Evolutionary conservation across 345 rosid genomes (phyloP), one percentile per base, ranked within the genome.

Genomic region (Corchorus olitorius): DNA sequence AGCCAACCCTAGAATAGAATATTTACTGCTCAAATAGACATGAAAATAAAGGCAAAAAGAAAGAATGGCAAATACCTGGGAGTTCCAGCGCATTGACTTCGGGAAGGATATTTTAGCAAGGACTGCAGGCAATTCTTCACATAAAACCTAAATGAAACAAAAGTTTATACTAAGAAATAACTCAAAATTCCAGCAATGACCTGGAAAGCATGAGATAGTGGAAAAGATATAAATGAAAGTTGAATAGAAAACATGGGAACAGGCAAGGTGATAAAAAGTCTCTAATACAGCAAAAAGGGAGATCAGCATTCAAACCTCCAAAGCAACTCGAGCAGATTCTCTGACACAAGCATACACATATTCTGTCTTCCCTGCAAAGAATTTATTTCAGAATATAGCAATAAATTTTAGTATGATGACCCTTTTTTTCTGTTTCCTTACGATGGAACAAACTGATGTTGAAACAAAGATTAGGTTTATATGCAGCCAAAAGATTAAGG

Each of bases 11-110:
- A 19, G 58, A 77, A 66, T n/a, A 70, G 65, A 75, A 22, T 48
- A 62, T 43, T 52, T 48, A 50, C 14, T 14, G 49, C 41, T 27
- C 61, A 54, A 39, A 37, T 17, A 52, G 48, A 52, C 15, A 35
- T 33, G 43, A 39, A 6, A 48, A 60, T 13, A 14, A 59, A 50
- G 59, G 56, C 64, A 74, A 73, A 76, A 64, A 43, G 49, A 62
- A 33, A 79, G 75, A 20, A 81, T 4, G 59, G 72, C 69, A 81
- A 53, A 46, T 78, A 85, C 96, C 93, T 87, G 92, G 81, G 99
- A 95, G 84, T 88, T 93, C 99, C 99, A 95, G 45, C 96, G 96
- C 98, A 95, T 95, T 9, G 99, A 88, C 87, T 93, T 95, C 37
- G 91, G 91, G 88, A 95, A 95, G 71, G 97, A 84, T 86, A 95